phyloP scores from a whole-genome alignment of 139 green algal species.

The Tetratostichococcus sp. region DNA sequence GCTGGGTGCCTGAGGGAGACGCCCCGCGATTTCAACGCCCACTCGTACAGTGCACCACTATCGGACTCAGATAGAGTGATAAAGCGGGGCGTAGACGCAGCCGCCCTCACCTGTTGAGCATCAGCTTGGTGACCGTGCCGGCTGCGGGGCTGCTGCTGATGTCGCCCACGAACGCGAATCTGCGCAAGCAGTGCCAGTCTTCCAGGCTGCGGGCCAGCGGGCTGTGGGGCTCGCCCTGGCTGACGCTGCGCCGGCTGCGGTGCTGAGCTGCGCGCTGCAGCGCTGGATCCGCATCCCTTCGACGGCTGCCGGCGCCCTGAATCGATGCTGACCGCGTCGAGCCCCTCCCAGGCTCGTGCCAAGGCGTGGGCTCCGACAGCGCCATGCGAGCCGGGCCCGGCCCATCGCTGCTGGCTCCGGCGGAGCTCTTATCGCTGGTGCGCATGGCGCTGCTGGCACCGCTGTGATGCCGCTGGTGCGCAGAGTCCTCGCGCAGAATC shows the following conservation, averaged over 20 bases:
- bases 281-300: neutral
- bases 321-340: neutral
- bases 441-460: neutral
- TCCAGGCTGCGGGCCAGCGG: neutral
- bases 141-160: neutral
- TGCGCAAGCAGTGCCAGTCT: neutral
- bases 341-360: too few relatives aligned
- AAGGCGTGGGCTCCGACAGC: neutral
- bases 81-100: too few relatives aligned
- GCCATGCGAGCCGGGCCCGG: neutral
- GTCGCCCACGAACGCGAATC: neutral
- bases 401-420: neutral
- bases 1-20: too few relatives aligned
- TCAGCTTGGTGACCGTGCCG: neutral
- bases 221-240: too few relatives aligned
- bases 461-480: neutral
- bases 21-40: too few relatives aligned
- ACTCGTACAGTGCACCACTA: too few relatives aligned
- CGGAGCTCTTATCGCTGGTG: neutral
- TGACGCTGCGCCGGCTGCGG: too few relatives aligned
- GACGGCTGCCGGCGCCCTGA: neutral
- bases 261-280: neutral
- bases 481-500: neutral
- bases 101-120: neutral
- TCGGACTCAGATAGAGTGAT: too few relatives aligned